phyloP scores from a whole-genome alignment of 2,329 filamentous ascomycete species.

The Ascochyta fabae region DNA sequence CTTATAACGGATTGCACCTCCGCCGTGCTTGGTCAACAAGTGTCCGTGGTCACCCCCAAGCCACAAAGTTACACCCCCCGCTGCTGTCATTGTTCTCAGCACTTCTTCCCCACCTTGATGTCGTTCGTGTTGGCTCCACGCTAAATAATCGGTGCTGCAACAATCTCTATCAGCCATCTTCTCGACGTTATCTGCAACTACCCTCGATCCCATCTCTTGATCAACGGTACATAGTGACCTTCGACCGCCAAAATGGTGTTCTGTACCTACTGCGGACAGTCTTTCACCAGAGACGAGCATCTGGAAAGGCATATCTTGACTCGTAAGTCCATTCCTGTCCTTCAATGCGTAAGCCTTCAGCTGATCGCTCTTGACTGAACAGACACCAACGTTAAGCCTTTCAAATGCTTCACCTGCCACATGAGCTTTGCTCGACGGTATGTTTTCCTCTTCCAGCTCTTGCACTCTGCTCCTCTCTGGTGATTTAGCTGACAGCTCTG shows the following conservation, averaged over 20 bases:
- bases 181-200: conserved; percentile 13
- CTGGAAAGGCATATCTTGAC: conserved; percentile 60
- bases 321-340: conserved; percentile 47
- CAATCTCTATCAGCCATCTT: not conserved
- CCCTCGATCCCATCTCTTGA: conserved; percentile 3
- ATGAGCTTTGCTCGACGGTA: conserved; percentile 62
- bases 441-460: conserved; percentile 26
- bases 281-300: conserved; percentile 60
- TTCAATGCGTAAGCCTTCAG: conserved; percentile 11
- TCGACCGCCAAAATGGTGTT: conserved; percentile 55
- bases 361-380: conserved; percentile 10
- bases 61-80: conserved; percentile 18
- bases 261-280: conserved; percentile 61
- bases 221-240: conserved; percentile 1
- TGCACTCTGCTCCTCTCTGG: not conserved
- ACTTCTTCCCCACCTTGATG: conserved; percentile 20
- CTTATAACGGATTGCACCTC: conserved; percentile 19
- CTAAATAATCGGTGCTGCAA: conserved; percentile 16
- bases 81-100: conserved; percentile 11
- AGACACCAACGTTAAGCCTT: conserved; percentile 63
- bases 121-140: conserved; percentile 16
- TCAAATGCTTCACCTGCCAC: conserved; percentile 62
- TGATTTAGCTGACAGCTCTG: conserved; percentile 19
- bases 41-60: conserved; percentile 18
- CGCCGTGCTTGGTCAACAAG: conserved; percentile 14